A percentile compares a stretch with the other conserved stretches of the same genome.
These are phyloP conservation scores for Ophidiomyces ophidiicola DNA, from an alignment of 2,329 filamentous ascomycete genomes.

Conservation along the genomic window DNA sequence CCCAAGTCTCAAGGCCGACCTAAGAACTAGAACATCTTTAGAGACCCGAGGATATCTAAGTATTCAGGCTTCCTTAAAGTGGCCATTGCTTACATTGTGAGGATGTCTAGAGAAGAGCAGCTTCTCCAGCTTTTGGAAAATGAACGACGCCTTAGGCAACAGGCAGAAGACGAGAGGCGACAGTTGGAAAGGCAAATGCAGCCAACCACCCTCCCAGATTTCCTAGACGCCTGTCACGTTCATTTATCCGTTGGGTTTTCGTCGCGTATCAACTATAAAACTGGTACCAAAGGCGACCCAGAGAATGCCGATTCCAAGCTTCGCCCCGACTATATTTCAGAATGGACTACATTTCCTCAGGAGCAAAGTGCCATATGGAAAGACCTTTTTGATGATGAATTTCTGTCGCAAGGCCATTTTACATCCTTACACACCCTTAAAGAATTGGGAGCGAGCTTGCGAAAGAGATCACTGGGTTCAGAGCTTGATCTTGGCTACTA, in stretches of 20 bases:
- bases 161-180: background rate
- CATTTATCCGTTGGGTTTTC: constrained; percentile 13
- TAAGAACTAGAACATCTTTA: too few relatives aligned
- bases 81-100: too few relatives aligned
- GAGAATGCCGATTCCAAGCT: constrained; percentile 13
- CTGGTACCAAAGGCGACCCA: constrained; percentile 11
- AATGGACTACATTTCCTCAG: constrained; percentile 11
- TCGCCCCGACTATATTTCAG: constrained; percentile 11
- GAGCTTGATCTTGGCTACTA: constrained; percentile 14
- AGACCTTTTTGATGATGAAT: constrained; percentile 3
- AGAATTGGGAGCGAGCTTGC: constrained; percentile 7
- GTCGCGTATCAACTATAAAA: background rate
- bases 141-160: too few relatives aligned
- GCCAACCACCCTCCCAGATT: constrained; percentile 11
- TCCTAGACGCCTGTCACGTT: constrained; percentile 13
- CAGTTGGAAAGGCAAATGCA: background rate
- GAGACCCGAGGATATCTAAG: too few relatives aligned
- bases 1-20: too few relatives aligned
- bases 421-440: constrained; percentile 8
- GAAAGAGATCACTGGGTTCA: constrained; percentile 8
- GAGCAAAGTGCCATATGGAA: constrained; percentile 11
- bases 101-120: too few relatives aligned
- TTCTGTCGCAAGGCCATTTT: constrained; percentile 12
- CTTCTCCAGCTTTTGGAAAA: too few relatives aligned
- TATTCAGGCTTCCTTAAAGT: too few relatives aligned